Evolutionary conservation across 345 rosid genomes (phyloP).

Genomic region (Lenwebbia sp.): DNA sequence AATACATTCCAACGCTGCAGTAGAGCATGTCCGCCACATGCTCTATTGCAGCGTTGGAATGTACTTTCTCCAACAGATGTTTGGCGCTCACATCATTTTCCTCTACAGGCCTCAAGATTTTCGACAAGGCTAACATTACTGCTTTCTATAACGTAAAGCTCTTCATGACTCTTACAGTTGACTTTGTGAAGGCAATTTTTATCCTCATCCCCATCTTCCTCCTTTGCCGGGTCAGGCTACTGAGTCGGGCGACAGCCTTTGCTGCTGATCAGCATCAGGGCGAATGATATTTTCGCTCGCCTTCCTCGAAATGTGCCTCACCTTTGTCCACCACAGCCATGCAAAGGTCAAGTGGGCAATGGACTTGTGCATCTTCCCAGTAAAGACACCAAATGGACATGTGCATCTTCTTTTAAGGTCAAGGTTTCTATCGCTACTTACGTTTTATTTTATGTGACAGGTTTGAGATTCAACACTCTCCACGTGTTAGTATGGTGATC

Average conservation of each 20-base stretch:
- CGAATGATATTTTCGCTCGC: conserved; percentile 51
- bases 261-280: conserved; percentile 45
- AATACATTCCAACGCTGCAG: too few species aligned
- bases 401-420: too few species aligned
- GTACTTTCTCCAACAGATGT: too few species aligned
- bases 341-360: conserved; percentile 46
- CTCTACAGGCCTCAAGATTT: conserved; percentile 65
- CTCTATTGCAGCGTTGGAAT: too few species aligned
- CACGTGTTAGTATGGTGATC: too few species aligned
- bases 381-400: too few species aligned
- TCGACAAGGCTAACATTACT: conserved; percentile 57
- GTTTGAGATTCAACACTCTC: too few species aligned
- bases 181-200: conserved; percentile 46
- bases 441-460: too few species aligned
- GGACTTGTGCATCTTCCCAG: conserved; percentile 37
- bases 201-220: conserved; percentile 59
- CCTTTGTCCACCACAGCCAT: too few species aligned
- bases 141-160: conserved; percentile 23
- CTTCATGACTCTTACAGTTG: conserved; percentile 77
- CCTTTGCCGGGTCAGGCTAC: conserved; percentile 61
- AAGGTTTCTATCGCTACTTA: too few species aligned
- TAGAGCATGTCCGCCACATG: too few species aligned
- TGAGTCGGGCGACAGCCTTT: conserved; percentile 57
- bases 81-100: conserved; percentile 41
- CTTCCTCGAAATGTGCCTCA: too few species aligned